Evolutionary conservation across 2,329 filamentous ascomycete species (phyloP), one percentile per base, ranked within the genome.

Genomic region (Nigrospora sphaerica): DNA sequence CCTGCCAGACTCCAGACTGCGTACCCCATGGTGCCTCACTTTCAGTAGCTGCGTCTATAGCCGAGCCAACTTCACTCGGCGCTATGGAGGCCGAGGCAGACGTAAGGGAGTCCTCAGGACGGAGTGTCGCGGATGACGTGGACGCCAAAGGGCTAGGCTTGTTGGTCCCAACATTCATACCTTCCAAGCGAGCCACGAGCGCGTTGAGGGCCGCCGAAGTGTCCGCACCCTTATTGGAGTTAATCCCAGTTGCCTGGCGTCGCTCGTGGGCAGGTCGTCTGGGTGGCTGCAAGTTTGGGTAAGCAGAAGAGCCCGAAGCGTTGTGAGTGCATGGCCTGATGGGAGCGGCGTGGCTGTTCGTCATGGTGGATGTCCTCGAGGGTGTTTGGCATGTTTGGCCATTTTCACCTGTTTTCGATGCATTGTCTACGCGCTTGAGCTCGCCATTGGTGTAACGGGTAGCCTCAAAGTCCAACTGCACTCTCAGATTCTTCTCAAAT

Each of bases 401-500:
- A 14, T 31, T 33, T 32, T 19, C 33, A 14, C 10, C n/a, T 35
- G 42, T 9, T 18, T 31, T 31, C 28, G 32, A 12, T 10, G 33
- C 13, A 16, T 31, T 33, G 18, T 28, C 28, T 13, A 17, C 28
- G 32, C 18, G 35, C 23, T 39, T 39, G 35, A 12, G 12, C 17
- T 65, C 59, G 31, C 54, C 32, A 45, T 66, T 69, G 31, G 68
- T 64, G 47, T 73, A 72, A 43, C 71, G 61, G 9, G 52, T 53
- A 11, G 67, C 64, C 54, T 81, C 77, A 45, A 67, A 68, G 14
- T 63, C 63, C 4, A 72, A 55, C 51, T 80, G 75, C 14, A 58
- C 58, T 38, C 71, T 61, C 33, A 72, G 62, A 17, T 68, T 68
- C 28, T 61, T 61, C 53, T 80, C 74, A 47, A 81, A 80, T 38